These are phyloP conservation scores for Luffa aegyptiaca DNA, from an alignment of 306 rosid species.

Conservation along the genomic window DNA sequence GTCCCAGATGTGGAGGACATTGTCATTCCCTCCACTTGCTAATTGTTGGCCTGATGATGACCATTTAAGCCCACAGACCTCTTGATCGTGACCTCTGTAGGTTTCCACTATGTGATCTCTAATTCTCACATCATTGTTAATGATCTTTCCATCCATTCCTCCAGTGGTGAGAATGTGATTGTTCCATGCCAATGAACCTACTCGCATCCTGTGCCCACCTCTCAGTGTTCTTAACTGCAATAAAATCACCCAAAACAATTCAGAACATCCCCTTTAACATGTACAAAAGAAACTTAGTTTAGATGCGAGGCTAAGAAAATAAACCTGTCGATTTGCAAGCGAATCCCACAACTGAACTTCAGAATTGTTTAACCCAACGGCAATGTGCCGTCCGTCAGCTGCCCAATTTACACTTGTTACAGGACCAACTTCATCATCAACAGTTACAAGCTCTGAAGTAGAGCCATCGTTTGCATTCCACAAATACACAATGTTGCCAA, in stretches of 20 bases:
- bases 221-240: constrained; percentile 50
- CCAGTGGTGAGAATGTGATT: constrained; percentile 67
- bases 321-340: constrained; percentile 31
- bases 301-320: neutral
- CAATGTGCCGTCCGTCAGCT: constrained; percentile 66
- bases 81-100: constrained; percentile 63
- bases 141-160: constrained; percentile 58
- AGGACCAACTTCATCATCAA: constrained; percentile 63
- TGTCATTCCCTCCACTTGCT: constrained; percentile 78
- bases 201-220: constrained; percentile 51
- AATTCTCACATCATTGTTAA: constrained; percentile 64
- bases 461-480: constrained; percentile 59
- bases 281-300: neutral
- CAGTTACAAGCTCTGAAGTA: constrained; percentile 47
- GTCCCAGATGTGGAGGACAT: constrained; percentile 68
- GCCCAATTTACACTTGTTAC: constrained; percentile 73
- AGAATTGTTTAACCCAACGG: constrained; percentile 60
- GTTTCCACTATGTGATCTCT: constrained; percentile 57
- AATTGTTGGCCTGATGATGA: constrained; percentile 61
- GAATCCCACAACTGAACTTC: constrained; percentile 80
- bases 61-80: constrained; percentile 79
- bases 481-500: constrained; percentile 45
- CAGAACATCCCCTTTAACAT: neutral
- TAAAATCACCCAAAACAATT: constrained; percentile 3
- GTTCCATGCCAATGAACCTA: constrained; percentile 73